These are phyloP conservation scores for Moricandia arvensis DNA, from an alignment of 345 rosid species.

Conservation along the genomic window DNA sequence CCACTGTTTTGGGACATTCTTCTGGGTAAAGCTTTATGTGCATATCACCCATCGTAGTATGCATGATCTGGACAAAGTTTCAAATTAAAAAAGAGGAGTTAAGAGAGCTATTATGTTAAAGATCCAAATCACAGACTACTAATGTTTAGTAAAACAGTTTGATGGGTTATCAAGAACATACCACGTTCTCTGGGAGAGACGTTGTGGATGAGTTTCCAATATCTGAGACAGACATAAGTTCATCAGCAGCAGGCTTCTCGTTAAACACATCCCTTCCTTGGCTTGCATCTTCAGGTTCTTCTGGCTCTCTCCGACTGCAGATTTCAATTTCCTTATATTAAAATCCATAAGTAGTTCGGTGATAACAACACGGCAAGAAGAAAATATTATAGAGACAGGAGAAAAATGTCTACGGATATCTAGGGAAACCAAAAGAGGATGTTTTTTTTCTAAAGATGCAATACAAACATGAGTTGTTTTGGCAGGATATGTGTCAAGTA, in stretches of 20 bases:
- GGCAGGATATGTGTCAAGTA: conserved; percentile 17
- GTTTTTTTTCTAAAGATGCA: conserved; percentile 1
- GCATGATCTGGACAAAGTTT: conserved; percentile 55
- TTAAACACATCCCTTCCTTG: conserved; percentile 95
- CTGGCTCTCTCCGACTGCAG: conserved; percentile 88
- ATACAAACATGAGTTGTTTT: conserved; percentile 3
- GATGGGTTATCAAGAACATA: conserved; percentile 36
- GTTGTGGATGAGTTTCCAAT: conserved; percentile 88
- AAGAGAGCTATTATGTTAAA: neutral
- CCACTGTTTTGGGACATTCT: conserved; percentile 99
- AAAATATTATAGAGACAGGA: neutral
- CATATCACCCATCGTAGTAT: conserved; percentile 93
- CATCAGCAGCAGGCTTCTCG: conserved; percentile 98
- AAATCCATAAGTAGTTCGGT: neutral
- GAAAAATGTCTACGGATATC: neutral
- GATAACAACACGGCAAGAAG: neutral
- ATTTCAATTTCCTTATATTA: conserved; percentile 10
- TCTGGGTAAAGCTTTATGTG: conserved; percentile 94
- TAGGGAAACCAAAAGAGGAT: neutral
- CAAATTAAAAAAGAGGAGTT: neutral
- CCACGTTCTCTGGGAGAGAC: conserved; percentile 93
- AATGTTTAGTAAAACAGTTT: neutral
- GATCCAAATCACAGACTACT: neutral
- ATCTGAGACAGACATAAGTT: conserved; percentile 92
- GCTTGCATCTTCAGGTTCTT: conserved; percentile 93